Percentiles rank a stretch among this genome's conserved stretches.
phyloP scores from a whole-genome alignment of 192 early-diverging fungal species.

The Coemansia javaensis region DNA sequence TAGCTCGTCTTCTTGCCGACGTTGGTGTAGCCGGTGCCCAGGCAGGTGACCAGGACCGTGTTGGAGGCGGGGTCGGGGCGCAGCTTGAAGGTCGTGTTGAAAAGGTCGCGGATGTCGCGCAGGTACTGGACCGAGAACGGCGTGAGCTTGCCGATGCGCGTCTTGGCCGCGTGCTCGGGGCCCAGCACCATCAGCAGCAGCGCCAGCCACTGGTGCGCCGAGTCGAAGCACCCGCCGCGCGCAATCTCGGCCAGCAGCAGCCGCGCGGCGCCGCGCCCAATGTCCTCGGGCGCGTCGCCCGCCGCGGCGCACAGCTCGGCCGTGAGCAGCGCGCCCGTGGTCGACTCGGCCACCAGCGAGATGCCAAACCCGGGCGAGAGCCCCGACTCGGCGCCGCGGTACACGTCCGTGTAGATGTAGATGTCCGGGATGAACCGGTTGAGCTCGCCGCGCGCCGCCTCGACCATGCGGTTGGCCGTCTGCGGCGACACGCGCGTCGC shows the following conservation, averaged over 20 bases:
- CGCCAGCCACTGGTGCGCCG: conserved; percentile 79
- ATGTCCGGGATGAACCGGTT: conserved; percentile 96
- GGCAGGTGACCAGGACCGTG: conserved; percentile 74
- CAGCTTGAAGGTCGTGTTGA: conserved; percentile 91
- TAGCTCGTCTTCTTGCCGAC: conserved; percentile 77
- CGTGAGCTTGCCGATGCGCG: conserved; percentile 77
- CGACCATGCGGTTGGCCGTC: conserved; percentile 89
- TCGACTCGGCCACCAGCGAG: conserved; percentile 88
- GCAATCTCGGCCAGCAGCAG: conserved; percentile 80
- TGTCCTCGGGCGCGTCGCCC: conserved; percentile 85
- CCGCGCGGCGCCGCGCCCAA: conserved; percentile 73
- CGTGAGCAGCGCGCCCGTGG: conserved; percentile 73
- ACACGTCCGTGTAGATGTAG: conserved; percentile 96
- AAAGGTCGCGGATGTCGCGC: conserved; percentile 83
- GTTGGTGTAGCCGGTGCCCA: conserved; percentile 88
- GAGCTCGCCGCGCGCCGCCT: conserved; percentile 77
- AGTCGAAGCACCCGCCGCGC: conserved; percentile 88
- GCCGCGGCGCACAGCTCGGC: conserved; percentile 79
- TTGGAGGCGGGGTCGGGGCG: conserved; percentile 66
- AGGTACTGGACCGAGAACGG: conserved; percentile 91
- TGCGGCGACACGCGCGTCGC: conserved; percentile 89
- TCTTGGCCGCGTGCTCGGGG: conserved; percentile 90
- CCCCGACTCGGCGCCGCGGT: conserved; percentile 92
- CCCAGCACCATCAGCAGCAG: conserved; percentile 82
- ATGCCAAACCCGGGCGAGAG: conserved; percentile 89